These are phyloP conservation scores for Ophiostoma triangulosporum DNA, from an alignment of 2,329 filamentous ascomycete genomes.

Conservation along the genomic window DNA sequence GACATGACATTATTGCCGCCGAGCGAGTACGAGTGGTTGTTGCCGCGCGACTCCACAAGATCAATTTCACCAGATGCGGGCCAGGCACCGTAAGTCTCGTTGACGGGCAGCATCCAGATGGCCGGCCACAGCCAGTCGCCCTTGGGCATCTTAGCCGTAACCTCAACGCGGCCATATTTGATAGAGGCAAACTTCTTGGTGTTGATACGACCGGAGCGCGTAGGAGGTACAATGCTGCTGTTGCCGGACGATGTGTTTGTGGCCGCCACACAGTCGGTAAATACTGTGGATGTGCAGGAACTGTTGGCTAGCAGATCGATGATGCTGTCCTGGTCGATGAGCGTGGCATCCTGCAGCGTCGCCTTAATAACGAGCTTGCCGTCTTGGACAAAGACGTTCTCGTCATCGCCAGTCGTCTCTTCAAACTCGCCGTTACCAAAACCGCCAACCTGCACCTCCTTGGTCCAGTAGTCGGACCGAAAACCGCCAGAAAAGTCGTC, in stretches of 20 bases:
- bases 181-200: constrained; percentile 57
- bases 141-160: constrained; percentile 58
- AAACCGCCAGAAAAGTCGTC: constrained; percentile 51
- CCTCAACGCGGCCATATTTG: constrained; percentile 71
- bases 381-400: constrained; percentile 62
- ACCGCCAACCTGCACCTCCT: constrained; percentile 62
- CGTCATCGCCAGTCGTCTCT: constrained; percentile 54
- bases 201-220: constrained; percentile 65
- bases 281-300: constrained; percentile 50
- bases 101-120: constrained; percentile 78
- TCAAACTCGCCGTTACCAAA: constrained; percentile 76
- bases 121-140: constrained; percentile 87
- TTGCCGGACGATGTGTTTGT: constrained; percentile 63
- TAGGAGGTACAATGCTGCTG: constrained; percentile 61
- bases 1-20: constrained; percentile 73
- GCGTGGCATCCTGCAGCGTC: constrained; percentile 55
- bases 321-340: constrained; percentile 51
- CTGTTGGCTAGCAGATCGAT: constrained; percentile 55
- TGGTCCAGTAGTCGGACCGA: constrained; percentile 52
- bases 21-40: constrained; percentile 62
- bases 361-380: constrained; percentile 62
- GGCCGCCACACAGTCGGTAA: constrained; percentile 48
- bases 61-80: constrained; percentile 74
- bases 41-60: constrained; percentile 67
- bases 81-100: constrained; percentile 62